phyloP scores from a whole-genome alignment of 2,329 filamentous ascomycete genomes.

The Aspergillus pseudonomiae region DNA sequence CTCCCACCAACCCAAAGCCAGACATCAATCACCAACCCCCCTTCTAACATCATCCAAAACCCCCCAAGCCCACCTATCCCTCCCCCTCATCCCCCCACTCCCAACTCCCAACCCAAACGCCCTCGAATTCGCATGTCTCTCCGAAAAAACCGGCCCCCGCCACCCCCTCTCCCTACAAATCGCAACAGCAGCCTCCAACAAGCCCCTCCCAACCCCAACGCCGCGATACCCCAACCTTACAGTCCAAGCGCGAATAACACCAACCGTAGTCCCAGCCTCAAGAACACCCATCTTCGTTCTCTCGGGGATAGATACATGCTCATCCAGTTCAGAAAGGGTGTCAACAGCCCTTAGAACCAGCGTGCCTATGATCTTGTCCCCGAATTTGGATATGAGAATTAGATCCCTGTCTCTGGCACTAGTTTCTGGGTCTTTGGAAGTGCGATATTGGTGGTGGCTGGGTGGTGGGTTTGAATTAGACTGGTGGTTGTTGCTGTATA shows the following conservation, averaged over 20 bases:
- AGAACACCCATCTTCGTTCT: background rate
- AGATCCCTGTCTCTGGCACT: constrained; percentile 54
- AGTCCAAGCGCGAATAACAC: constrained; percentile 79
- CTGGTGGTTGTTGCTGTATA: background rate
- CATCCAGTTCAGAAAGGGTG: background rate
- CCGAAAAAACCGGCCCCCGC: constrained; percentile 69
- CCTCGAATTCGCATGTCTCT: constrained; percentile 50
- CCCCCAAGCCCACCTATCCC: background rate
- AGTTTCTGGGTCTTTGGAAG: no score
- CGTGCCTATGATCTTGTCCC: constrained; percentile 70
- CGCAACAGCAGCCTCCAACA: constrained; percentile 73
- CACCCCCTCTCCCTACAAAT: constrained; percentile 70
- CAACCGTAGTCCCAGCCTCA: background rate
- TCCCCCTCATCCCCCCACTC: background rate
- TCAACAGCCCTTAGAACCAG: constrained; percentile 57
- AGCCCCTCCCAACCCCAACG: constrained; percentile 70
- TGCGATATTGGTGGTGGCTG: background rate
- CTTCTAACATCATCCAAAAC: background rate
- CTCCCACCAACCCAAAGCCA: no score
- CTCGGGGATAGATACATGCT: background rate
- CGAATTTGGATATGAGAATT: constrained; percentile 62
- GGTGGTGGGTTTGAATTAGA: no score
- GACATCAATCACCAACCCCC: no score
- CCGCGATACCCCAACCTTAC: constrained; percentile 69
- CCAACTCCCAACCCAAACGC: background rate